Conservation (phyloP, 495 filamentous ascomycete species). For the Lichenothelia convexa region DNA sequence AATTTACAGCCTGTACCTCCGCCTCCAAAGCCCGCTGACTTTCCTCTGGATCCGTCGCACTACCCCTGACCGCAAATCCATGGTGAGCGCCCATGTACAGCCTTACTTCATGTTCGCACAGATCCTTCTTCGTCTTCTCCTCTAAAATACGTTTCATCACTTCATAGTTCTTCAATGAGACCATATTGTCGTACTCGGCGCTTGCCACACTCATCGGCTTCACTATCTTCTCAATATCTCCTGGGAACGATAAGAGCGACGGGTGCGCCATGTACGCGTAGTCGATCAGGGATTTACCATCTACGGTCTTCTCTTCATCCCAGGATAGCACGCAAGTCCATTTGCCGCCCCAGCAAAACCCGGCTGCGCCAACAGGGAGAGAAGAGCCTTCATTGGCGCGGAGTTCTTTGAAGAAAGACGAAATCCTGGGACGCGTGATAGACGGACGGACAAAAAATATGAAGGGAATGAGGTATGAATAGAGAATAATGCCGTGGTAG, state of each 20-base stretch:
- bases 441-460: conserved; percentile 3
- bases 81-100: conserved; percentile 39
- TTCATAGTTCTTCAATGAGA: conserved; percentile 23
- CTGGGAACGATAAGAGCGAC: conserved; percentile 29
- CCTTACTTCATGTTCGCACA: conserved; percentile 28
- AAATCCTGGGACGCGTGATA: conserved; percentile 9
- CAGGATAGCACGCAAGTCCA: conserved; percentile 12
- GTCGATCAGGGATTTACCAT: too few species aligned
- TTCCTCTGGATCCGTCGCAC: conserved; percentile 25
- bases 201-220: conserved; percentile 37
- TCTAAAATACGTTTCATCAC: conserved; percentile 26
- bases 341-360: conserved; percentile 19
- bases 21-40: conserved; percentile 25
- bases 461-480: conserved; percentile 10
- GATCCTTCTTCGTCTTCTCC: conserved; percentile 20
- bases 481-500: conserved; percentile 7
- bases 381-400: conserved; percentile 10
- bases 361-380: conserved; percentile 14
- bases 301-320: conserved; percentile 16
- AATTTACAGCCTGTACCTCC: conserved; percentile 36
- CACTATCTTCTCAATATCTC: conserved; percentile 32
- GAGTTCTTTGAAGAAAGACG: conserved; percentile 11
- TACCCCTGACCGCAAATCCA: conserved; percentile 40
- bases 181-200: conserved; percentile 31
- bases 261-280: conserved; percentile 39